Percentiles rank a stretch among this genome's conserved stretches.
phyloP scores from a whole-genome alignment of 2,329 filamentous ascomycete genomes.

The Fusarium solani-melongenae region DNA sequence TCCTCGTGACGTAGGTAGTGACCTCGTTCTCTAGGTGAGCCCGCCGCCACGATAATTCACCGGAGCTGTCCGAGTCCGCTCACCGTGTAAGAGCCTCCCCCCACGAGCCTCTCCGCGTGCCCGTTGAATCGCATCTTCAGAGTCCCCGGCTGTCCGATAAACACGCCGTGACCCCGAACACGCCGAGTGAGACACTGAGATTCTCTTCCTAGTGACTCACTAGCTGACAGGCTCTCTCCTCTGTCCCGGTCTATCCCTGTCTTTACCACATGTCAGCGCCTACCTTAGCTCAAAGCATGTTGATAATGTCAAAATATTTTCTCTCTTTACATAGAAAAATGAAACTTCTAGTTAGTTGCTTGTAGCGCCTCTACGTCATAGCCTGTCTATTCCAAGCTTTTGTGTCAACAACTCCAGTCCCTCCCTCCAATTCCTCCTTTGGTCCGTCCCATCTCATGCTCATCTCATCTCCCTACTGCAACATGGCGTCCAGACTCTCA shows the following conservation, averaged over 20 bases:
- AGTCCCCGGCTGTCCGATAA: conserved; percentile 30
- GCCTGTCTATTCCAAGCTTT: conserved; percentile 20
- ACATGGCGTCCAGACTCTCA: conserved; percentile 91
- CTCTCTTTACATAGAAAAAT: conserved; percentile 18
- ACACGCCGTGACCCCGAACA: conserved; percentile 1
- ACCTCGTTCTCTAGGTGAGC: conserved; percentile 14
- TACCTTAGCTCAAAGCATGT: background rate
- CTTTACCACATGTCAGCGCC: conserved; percentile 8
- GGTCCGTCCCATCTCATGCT: conserved; percentile 17
- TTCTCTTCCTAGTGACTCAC: conserved; percentile 15
- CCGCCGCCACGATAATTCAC: conserved; percentile 41
- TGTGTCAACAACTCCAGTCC: conserved; percentile 16
- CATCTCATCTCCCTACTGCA: conserved; percentile 70
- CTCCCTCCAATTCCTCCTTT: conserved; percentile 8
- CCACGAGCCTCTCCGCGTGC: conserved; percentile 30
- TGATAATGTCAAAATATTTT: conserved; percentile 10
- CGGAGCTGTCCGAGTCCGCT: conserved; percentile 27
- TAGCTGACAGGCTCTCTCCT: background rate
- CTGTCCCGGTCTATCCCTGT: conserved; percentile 12
- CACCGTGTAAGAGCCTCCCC: conserved; percentile 2
- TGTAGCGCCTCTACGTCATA: conserved; percentile 23
- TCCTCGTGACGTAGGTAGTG: background rate
- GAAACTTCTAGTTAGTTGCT: background rate
- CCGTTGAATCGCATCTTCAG: conserved; percentile 8
- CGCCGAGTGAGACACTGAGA: background rate